Base-by-base conservation (phyloP, 352 stramenopile genomes). In the Elongisporangium prolatum region DNA sequence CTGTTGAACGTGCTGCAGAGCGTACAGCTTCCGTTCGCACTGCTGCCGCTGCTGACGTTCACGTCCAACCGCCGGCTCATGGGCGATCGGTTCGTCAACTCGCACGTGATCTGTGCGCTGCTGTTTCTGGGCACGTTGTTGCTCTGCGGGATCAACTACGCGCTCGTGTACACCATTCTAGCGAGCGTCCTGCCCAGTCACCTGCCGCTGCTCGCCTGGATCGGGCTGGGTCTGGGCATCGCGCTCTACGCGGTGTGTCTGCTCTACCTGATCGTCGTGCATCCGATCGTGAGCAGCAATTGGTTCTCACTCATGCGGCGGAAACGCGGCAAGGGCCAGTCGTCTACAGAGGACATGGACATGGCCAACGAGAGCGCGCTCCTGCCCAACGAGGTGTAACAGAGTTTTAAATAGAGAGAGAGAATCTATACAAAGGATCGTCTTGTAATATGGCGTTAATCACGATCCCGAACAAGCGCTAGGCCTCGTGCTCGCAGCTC, bases 1-100 rank as follows among this genome's bases (percentile, higher is more conserved):
- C 72, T 85, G 34, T 69, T 97, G 14, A 96, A 97, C 51, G 84
- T 96, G 3, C 59, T 96, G 40, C 89, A 97, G 68, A 95, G 79
- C 56, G 72, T 96, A 11, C 84, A 95, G 65, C 69, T 97, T 5
- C 89, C 89, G 18, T 96, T 97, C 52, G 85, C 86, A 11, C 59
- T 97, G 25, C 52, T 96, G 8, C 89, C 90, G 14, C 25, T 97
- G 48, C 68, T 97, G 0, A 68, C 75, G 11, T 95, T 97, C 56
- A 89, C 81, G 2, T 63, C 66, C 11, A 77, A 58, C 40, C 74
- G 67, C 25, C 48, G 71, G 21, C 53, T 88, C 24, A 96, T 96
- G 86, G 83, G 88, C 21, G 49, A 61, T 5, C 40, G 54, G 17
- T 86, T 88, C 20, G 75, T 74, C 16, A 86, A 65, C 10, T 68